phyloP scores from a whole-genome alignment of 1,284 basidiomycete genomes.

The Ceratorhiza oryzae-sativae region DNA sequence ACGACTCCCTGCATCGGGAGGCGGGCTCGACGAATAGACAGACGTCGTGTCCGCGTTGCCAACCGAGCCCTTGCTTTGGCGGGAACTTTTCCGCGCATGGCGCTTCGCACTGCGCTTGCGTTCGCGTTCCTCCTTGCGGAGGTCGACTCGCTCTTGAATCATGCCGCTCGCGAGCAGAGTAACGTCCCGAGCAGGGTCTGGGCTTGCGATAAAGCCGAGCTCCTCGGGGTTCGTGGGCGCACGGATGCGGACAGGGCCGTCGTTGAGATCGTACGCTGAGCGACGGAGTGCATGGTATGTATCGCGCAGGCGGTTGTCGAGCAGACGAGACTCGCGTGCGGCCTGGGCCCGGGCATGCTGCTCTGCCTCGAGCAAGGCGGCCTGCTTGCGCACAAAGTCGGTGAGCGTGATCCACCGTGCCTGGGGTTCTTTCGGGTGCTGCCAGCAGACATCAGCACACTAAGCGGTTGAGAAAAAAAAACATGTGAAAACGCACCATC shows the following conservation, averaged over 20 bases:
- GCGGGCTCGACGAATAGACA: conserved; percentile 39
- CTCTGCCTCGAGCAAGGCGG: conserved; percentile 75
- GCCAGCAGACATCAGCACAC: conserved; percentile 22
- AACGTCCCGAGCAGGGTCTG: conserved; percentile 64
- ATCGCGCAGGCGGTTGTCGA: conserved; percentile 77
- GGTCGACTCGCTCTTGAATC: conserved; percentile 83
- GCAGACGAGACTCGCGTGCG: conserved; percentile 73
- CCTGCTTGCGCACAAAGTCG: conserved; percentile 73
- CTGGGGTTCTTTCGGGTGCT: conserved; percentile 82
- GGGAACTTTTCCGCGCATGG: conserved; percentile 44
- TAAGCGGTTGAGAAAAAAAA: conserved; percentile 19
- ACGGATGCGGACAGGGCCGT: conserved; percentile 63
- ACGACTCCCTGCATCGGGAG: conserved; percentile 20
- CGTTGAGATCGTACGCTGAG: conserved; percentile 68
- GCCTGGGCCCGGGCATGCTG: conserved; percentile 74
- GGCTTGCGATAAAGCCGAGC: conserved; percentile 12
- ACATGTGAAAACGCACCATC: conserved; percentile 63
- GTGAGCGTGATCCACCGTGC: conserved; percentile 76
- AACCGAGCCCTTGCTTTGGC: conserved; percentile 30
- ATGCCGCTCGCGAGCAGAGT: conserved; percentile 84
- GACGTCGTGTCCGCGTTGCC: conserved; percentile 39
- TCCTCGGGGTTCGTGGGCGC: conserved; percentile 54
- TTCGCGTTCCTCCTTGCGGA: conserved; percentile 77
- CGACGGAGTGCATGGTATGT: conserved; percentile 77
- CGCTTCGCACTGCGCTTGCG: conserved; percentile 47